phyloP scores from a whole-genome alignment of 495 filamentous ascomycete genomes.

The Lasiosphaeriaceae sp. region DNA sequence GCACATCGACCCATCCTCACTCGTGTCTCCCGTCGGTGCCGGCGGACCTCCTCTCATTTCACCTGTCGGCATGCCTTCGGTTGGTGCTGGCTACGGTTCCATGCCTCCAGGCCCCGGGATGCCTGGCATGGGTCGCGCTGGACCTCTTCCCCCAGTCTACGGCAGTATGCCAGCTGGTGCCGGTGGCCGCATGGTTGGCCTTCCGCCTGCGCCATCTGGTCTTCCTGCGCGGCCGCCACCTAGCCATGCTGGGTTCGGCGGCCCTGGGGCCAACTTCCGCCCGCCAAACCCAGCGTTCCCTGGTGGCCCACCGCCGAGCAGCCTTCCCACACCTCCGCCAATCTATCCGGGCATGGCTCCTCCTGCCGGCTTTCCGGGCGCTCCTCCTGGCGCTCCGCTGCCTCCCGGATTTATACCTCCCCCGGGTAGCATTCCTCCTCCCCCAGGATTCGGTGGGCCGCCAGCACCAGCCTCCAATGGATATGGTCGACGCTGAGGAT shows the following conservation, averaged over 20 bases:
- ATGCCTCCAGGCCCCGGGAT: constrained; percentile 43
- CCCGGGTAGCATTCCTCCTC: constrained; percentile 14
- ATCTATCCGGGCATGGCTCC: constrained; percentile 27
- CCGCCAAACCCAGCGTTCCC: constrained; percentile 28
- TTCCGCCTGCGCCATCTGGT: constrained; percentile 66
- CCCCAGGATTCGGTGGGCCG: constrained; percentile 18
- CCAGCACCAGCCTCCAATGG: constrained; percentile 14
- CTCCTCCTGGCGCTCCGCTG: constrained; percentile 18
- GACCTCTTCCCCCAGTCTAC: constrained; percentile 24
- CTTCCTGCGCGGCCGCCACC: constrained; percentile 76
- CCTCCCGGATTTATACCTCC: constrained; percentile 32
- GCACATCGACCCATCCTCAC: constrained; percentile 4
- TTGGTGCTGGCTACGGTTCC: constrained; percentile 22
- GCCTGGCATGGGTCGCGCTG: constrained; percentile 28
- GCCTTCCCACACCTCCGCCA: constrained; percentile 13
- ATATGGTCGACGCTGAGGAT: constrained; percentile 16
- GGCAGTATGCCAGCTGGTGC: constrained; percentile 22
- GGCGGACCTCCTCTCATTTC: not conserved
- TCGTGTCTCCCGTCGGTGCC: constrained; percentile 2
- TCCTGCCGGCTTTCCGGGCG: constrained; percentile 28
- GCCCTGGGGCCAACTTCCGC: constrained; percentile 62
- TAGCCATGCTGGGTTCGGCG: constrained; percentile 72
- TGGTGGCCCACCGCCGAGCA: constrained; percentile 11
- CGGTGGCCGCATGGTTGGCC: constrained; percentile 24
- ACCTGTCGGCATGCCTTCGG: constrained; percentile 24